Conservation (phyloP, 106 monocot species). For the Platanthera guangdongensis region DNA sequence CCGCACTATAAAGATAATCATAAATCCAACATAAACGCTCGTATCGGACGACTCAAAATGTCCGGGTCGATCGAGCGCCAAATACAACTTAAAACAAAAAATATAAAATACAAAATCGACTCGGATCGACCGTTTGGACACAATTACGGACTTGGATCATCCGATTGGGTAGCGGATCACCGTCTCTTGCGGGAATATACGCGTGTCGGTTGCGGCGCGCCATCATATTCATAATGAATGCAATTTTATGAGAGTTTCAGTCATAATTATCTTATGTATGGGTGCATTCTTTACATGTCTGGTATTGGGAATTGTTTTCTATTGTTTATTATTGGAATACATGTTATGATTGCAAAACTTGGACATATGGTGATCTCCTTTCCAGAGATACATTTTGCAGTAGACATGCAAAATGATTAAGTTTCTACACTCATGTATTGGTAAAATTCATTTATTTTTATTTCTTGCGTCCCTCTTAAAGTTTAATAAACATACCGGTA, state of each 20-base stretch:
- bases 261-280: neutral
- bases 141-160: too few species aligned
- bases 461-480: neutral
- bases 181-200: too few species aligned
- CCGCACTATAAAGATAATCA: too few species aligned
- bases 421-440: neutral
- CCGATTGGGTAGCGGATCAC: too few species aligned
- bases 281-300: neutral
- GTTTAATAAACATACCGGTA: too few species aligned
- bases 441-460: neutral
- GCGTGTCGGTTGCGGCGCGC: too few species aligned
- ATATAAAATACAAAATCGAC: too few species aligned
- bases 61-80: too few species aligned
- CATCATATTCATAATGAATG: neutral
- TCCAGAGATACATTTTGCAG: neutral
- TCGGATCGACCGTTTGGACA: too few species aligned
- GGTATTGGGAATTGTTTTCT: neutral
- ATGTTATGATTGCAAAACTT: neutral
- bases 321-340: neutral
- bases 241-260: neutral
- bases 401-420: neutral
- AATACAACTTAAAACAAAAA: too few species aligned
- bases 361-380: neutral
- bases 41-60: too few species aligned
- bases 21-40: too few species aligned